Percentiles rank a stretch among this genome's conserved stretches.
Conservation (phyloP, 176 grass and related monocot genomes). For the Triticum monococcum region DNA sequence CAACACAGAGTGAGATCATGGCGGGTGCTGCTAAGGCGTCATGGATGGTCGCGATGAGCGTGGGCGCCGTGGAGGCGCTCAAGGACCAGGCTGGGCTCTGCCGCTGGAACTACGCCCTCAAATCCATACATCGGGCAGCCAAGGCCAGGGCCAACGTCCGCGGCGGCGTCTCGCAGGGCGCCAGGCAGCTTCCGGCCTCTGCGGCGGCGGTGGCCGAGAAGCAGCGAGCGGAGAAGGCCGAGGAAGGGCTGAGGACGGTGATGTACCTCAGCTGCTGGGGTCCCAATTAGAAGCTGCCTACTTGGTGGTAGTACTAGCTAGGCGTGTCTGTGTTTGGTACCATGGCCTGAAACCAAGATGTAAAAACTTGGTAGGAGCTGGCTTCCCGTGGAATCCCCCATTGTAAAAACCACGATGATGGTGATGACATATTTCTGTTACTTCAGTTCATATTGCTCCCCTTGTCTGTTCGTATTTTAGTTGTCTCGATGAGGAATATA, state of each 20-base stretch:
- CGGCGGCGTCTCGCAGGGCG: background rate
- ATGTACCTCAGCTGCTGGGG: slow-evolving; percentile 75
- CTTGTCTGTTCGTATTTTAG: no score
- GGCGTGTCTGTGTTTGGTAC: background rate
- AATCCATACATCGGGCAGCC: background rate
- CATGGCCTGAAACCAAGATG: background rate
- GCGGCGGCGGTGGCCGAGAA: background rate
- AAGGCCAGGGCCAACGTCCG: background rate
- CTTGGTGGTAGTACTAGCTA: background rate
- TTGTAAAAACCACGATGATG: background rate
- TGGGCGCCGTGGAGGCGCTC: slow-evolving; percentile 53
- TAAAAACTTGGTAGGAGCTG: no score
- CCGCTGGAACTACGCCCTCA: slow-evolving; percentile 69
- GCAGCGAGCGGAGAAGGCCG: background rate
- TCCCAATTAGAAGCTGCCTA: slow-evolving; percentile 26
- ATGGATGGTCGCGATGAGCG: no score
- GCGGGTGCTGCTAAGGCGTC: no score
- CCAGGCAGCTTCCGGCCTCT: background rate
- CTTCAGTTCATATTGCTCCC: no score
- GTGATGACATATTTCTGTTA: no score
- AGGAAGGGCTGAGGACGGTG: slow-evolving; percentile 24
- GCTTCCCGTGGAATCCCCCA: no score
- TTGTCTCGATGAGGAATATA: background rate
- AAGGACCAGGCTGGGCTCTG: slow-evolving; percentile 51
- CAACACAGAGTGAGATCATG: no score